Evolutionary conservation across 2,329 filamentous ascomycete species (phyloP).

Genomic region (Tolypocladium amazonense): DNA sequence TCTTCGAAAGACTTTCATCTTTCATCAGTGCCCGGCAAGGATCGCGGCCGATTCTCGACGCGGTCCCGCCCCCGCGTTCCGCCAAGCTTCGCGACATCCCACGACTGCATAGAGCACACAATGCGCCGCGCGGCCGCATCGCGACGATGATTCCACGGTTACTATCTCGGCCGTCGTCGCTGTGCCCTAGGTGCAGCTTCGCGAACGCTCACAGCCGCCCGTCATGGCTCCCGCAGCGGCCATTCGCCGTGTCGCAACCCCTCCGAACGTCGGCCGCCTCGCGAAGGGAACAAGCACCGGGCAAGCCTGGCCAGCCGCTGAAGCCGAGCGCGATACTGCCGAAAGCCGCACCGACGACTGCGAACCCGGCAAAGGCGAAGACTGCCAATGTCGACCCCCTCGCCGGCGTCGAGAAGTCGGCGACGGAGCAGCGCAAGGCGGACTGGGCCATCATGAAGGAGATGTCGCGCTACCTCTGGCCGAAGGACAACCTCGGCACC

Average conservation of each 20-base stretch:
- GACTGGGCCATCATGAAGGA: slow-evolving; percentile 99
- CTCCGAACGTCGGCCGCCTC: slow-evolving; percentile 21
- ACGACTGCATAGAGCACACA: slow-evolving; percentile 3
- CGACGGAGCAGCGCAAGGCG: slow-evolving; percentile 84
- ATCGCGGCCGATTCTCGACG: background rate
- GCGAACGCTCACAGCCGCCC: slow-evolving; percentile 13
- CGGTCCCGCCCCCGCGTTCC: background rate
- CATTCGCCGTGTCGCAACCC: slow-evolving; percentile 1
- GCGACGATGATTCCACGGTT: slow-evolving; percentile 26
- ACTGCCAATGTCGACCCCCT: slow-evolving; percentile 19
- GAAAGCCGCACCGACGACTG: slow-evolving; percentile 5
- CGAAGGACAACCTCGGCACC: slow-evolving; percentile 63
- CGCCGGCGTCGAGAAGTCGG: slow-evolving; percentile 33
- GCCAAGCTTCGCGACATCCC: background rate
- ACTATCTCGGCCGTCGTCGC: slow-evolving; percentile 19
- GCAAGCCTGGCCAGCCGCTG: background rate
- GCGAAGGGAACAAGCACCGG: slow-evolving; percentile 12
- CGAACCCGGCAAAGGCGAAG: slow-evolving; percentile 7
- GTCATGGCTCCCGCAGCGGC: slow-evolving; percentile 16
- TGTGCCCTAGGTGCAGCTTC: slow-evolving; percentile 19
- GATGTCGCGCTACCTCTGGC: slow-evolving; percentile 95
- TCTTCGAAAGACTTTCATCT: background rate
- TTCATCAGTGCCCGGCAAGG: background rate
- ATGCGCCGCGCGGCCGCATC: slow-evolving; percentile 15
- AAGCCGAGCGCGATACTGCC: slow-evolving; percentile 1